Evolutionary conservation across 2,329 filamentous ascomycete species (phyloP), one percentile per base, ranked within the genome.

Genomic region (Nigrograna mackinnonii): DNA sequence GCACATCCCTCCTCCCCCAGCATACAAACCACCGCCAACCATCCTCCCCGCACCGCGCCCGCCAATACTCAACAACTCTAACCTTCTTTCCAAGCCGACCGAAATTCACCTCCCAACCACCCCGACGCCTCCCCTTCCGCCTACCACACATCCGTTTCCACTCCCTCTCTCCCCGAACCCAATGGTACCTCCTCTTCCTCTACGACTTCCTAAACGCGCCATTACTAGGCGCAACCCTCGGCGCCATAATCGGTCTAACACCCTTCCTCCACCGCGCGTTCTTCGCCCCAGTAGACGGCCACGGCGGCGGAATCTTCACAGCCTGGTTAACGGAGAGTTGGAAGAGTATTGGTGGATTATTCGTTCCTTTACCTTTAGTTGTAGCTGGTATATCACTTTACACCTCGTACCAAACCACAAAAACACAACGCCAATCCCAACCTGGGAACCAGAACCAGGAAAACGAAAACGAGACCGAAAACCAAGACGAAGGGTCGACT

Each of bases 181-280:
- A 58, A 31, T 65, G 60, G 57, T 60, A 55, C 54, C 40, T 62
- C 3, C 47, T 64, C 4, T 64, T 62, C 41, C 50, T 62, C 28
- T 59, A 60, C 46, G 59, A 64, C 47, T 62, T 64, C 37, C 43
- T 64, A 9, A 64, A 62, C 21, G 60, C 59, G 16, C 58, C 58
- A 5, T 34, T 64, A n/a, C 43, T 62, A 5, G 58, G 60, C 7
- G 58, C 60, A 2, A 46, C 58, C 0, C 31, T 60, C 4, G 59
- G 59, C 12, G 52, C 52, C 5, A 50, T 64, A 14, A 58, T 62
- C 20, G 60, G 60, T 5, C 50, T 64, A 9, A 55, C 47, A 11
- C 47, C 57, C 6, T 43, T 47, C 6, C 40, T 64, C 7, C 58
- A 62, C 18, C 44, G 49, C 7, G 55, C 50, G 0, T 63, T 64